phyloP scores from a whole-genome alignment of 805 yeast genomes.

The Candida maltosa region DNA sequence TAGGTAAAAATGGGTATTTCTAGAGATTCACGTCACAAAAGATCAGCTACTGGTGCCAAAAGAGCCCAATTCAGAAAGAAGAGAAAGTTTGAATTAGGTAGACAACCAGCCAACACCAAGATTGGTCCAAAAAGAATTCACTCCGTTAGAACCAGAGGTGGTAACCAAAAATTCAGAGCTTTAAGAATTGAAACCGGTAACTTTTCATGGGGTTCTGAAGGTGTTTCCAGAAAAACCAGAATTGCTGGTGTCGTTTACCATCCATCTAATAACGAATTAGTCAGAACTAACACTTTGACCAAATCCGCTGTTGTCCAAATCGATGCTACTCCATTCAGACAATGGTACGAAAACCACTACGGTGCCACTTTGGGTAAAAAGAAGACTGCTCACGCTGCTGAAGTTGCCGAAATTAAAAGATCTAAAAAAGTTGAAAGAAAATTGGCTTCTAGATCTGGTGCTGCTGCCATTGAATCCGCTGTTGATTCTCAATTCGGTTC shows the following conservation, averaged over 20 bases:
- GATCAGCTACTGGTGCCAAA: constrained; percentile 99
- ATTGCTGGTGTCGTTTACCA: constrained; percentile 96
- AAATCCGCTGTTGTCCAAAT: constrained; percentile 98
- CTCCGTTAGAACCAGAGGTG: constrained; percentile 99
- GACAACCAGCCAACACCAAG: constrained; percentile 99
- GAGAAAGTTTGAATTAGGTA: constrained; percentile 99
- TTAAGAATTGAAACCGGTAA: constrained; percentile 98
- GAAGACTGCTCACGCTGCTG: constrained; percentile 31
- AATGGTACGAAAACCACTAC: constrained; percentile 98
- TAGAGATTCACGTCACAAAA: constrained; percentile 99
- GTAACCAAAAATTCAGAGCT: constrained; percentile 99
- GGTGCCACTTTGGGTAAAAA: constrained; percentile 88
- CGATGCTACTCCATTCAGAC: constrained; percentile 99
- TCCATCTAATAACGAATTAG: constrained; percentile 99
- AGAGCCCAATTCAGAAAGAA: constrained; percentile 99
- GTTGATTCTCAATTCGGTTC: constrained; percentile 96
- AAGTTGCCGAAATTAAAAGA: constrained; percentile 59
- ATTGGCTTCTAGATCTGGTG: constrained; percentile 87
- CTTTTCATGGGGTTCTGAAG: constrained; percentile 99
- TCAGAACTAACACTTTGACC: constrained; percentile 99
- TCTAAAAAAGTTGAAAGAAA: constrained; percentile 85
- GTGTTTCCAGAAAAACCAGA: constrained; percentile 98
- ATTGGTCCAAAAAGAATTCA: constrained; percentile 99
- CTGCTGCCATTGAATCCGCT: constrained; percentile 82
- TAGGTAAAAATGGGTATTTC: constrained; percentile 91